These are phyloP conservation scores for Claviceps monticola DNA, from an alignment of 2,329 filamentous ascomycete species.

Conservation along the genomic window DNA sequence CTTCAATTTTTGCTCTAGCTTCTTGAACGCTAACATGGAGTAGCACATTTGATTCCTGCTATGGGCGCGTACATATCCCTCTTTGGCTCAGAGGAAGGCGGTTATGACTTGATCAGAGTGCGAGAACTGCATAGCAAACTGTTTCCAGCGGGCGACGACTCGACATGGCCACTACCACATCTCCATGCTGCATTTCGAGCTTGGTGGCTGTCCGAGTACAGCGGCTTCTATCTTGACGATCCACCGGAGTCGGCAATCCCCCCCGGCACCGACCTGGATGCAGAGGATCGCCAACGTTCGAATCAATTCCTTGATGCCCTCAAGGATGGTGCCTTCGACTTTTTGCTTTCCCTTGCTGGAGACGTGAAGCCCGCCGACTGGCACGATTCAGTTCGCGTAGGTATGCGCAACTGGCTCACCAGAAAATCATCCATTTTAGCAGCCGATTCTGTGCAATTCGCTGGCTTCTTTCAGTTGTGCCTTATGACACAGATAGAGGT, in stretches of 20 bases:
- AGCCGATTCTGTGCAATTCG: conserved; percentile 54
- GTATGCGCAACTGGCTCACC: conserved; percentile 70
- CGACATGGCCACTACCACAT: conserved; percentile 58
- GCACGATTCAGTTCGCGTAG: conserved; percentile 75
- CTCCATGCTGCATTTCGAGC: conserved; percentile 66
- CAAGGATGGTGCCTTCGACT: conserved; percentile 84
- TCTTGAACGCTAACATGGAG: not conserved
- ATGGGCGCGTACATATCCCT: conserved; percentile 63
- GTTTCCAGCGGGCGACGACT: conserved; percentile 49
- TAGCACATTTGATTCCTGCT: conserved; percentile 70
- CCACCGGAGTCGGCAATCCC: conserved; percentile 42
- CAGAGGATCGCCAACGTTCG: conserved; percentile 56
- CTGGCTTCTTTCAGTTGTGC: conserved; percentile 55
- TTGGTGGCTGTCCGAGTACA: conserved; percentile 91
- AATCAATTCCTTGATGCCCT: conserved; percentile 63
- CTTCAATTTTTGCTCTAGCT: conserved; percentile 2
- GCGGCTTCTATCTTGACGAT: conserved; percentile 72
- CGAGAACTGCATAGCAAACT: conserved; percentile 57
- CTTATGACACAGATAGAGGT: conserved; percentile 72
- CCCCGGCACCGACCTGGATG: conserved; percentile 47
- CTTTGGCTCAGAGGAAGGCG: conserved; percentile 66
- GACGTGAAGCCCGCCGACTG: conserved; percentile 71
- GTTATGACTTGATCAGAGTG: conserved; percentile 52
- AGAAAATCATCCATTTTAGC: conserved; percentile 61
- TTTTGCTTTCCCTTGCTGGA: conserved; percentile 71